Evolutionary conservation across 768 basidiomycete species (phyloP), one percentile per base, ranked within the genome.

Genomic region (Suillus americanus): DNA sequence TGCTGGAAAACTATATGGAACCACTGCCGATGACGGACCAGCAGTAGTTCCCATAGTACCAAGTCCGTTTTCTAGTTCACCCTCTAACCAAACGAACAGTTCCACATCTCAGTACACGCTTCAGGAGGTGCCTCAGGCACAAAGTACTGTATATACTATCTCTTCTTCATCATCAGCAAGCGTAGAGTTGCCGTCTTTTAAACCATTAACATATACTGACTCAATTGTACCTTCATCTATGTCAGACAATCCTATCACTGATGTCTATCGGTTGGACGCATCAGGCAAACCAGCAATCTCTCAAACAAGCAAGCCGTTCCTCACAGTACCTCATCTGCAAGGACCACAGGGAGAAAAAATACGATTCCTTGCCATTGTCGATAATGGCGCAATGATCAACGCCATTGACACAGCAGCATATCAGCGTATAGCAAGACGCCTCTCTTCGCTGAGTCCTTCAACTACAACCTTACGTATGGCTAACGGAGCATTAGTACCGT

Each of bases 341-440:
- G 66, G 71, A 23, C 68, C 70, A 9, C 23, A 56, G 7, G 71
- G 71, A 0, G 68, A 71, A 23, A 25, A 53, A 25, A 65, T 60
- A 5, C 28, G 65, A 9, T 53, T 69, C 6, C 35, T 61, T 0
- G 66, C 60, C 14, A 25, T 66, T 0, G 51, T 66, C 1, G 68
- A 72, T 30, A 65, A 62, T 16, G 70, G 71, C 0, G 67, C 68
- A 1, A 67, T 69, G 68, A 69, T 71, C 40, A 66, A 63, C 23
- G 69, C 64, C 7, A 67, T 71, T 16, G 62, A 66, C 38, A 41
- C 57, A 23, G 50, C 13, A 13, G 38, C 13, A 14, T 38, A 38
- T 3, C 40, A 40, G 16, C 2, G 40, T 0, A 40, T 40, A 16
- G 40, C 14, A 16, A 5, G 14, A 14, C 6, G 14, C 3, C 40